Evolutionary conservation across 2,329 filamentous ascomycete genomes (phyloP), one percentile per base, ranked within the genome.

Genomic region (Capronia epimyces): DNA sequence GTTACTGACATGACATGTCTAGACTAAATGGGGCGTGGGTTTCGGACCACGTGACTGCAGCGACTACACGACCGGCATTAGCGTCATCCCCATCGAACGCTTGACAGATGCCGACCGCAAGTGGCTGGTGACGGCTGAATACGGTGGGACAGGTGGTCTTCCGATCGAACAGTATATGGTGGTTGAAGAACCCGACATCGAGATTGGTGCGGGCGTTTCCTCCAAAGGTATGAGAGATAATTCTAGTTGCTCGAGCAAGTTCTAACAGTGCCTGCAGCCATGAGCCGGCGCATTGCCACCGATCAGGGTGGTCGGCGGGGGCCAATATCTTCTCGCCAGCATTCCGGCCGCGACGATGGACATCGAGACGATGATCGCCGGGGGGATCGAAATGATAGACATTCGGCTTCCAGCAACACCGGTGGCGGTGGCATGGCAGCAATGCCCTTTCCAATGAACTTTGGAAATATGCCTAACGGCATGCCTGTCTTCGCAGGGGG

Each of bases 21-120:
- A 93, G 83, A 97, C 91, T 34, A 84, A 93, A 58, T 98, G 93
- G 93, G 93, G 93, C 59, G 93, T 98, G 43, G 93, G 93, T 13
- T 98, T 96, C 64, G 93, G 93, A 2, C 93, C 93, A 40, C 83
- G 93, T 64, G 93, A 98, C 67, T 98, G 93, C 75, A 95, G 89
- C 67, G 90, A 98, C 70, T 98, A 98, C 69, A 79, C 84, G 60
- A 93, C 84, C 9, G 93, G 93, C 44, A 78, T 97, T 68, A 97
- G 90, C 67, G 74, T 95, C 48, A 97, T 98, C 57, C 93, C 93
- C 1, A 93, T 98, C 58, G 80, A 84, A 62, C 86, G 90, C 63
- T 80, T 98, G 50, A 98, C 93, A 1, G 93, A 98, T 61, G 93
- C 93, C 21, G 93, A 98, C 71, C 82, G 88, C 56, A 96, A 97